Base-by-base conservation (phyloP, 164 flowering plant species). In the Buxus sempervirens region DNA sequence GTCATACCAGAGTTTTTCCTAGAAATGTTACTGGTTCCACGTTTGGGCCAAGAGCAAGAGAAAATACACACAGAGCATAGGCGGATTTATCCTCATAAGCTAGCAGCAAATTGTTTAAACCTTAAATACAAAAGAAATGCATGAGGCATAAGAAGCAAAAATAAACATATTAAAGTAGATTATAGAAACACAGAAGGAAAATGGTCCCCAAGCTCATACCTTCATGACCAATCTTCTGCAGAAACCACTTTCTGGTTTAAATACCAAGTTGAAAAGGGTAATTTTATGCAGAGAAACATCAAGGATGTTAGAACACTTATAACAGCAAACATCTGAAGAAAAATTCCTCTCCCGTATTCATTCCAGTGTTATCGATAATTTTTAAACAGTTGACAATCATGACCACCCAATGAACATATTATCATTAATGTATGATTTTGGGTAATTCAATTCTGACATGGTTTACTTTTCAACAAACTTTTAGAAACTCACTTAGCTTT, bases 11-110 rank as follows among this genome's bases (percentile, higher is more conserved):
- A 36, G 96, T 95, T 73, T 88, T 90, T 22, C 99, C 98, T 20
- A 85, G 48, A 79, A 95, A 95, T 60, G 98, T 92, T 25, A 95
- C 32, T 21, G 97, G 98, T 65, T 95, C 96, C 48, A 75, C 55
- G 69, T 83, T 76, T 48, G 97, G 93, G 61, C 99, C 98, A 65
- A 86, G 81, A 60, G 98, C 90, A 74, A 95, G 85, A 45, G 99
- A 93, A 79, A 95, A 95, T 58, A 84, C 77, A 70, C 99, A 90
- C 70, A 92, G 51, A 23, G 99, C 98, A 79, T 84, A 90, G 49
- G 98, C 97, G 42, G 99, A 95, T 78, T 92, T 92, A 72, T 92
- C 99, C 54, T 92, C 99, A 75, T 92, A 92, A 64, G 97, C 97
- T 90, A 82, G 82, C 81, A 92, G 68, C 63, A 95, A 60, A 81